phyloP scores from a whole-genome alignment of 306 rosid species.

The Luffa aegyptiaca region DNA sequence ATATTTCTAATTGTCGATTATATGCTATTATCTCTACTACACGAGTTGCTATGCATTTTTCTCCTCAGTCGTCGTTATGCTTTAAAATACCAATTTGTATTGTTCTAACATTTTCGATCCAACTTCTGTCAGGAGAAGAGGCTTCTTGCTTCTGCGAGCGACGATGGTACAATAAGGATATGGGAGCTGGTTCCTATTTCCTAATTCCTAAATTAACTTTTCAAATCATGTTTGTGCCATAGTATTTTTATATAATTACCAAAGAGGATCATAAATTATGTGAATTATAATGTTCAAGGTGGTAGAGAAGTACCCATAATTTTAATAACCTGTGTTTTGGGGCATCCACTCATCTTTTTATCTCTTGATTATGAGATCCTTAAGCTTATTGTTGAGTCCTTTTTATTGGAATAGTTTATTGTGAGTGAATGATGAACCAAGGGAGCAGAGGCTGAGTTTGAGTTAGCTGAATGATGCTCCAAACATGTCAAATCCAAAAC shows the following conservation, averaged over 20 bases:
- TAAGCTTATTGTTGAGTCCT: neutral
- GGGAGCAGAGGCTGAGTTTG: neutral
- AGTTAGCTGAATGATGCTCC: neutral
- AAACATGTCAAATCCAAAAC: neutral
- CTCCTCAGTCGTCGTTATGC: neutral
- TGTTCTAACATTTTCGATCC: neutral
- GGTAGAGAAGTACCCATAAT: conserved; percentile 2
- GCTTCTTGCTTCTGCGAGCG: conserved; percentile 76
- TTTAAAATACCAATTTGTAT: neutral
- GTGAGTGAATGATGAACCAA: neutral
- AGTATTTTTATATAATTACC: neutral
- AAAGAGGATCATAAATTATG: neutral
- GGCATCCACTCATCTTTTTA: neutral
- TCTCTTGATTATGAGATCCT: neutral
- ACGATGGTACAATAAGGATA: conserved; percentile 74
- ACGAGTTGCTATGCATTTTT: neutral
- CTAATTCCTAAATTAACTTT: conserved; percentile 26
- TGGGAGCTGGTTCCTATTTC: conserved; percentile 65
- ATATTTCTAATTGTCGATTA: neutral
- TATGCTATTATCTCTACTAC: neutral
- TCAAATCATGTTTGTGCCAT: neutral
- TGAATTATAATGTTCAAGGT: conserved; percentile 1
- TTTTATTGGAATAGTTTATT: neutral
- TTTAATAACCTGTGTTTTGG: neutral
- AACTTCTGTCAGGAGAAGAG: conserved; percentile 49